Evolutionary conservation across 805 yeast species (phyloP).

Genomic region (Kuraishia floccosa): DNA sequence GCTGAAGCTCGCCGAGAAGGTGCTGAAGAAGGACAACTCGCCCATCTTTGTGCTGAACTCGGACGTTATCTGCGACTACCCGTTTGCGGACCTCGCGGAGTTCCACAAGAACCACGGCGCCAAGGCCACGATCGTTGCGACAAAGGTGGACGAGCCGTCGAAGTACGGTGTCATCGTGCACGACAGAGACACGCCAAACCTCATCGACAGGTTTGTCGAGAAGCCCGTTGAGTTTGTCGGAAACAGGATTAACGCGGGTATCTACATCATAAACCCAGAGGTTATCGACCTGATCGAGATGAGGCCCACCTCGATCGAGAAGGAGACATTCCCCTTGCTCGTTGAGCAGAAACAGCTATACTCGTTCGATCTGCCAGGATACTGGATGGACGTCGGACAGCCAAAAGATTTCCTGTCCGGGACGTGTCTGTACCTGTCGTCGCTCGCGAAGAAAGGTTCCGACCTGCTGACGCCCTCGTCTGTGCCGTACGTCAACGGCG

Average conservation of each 20-base stretch:
- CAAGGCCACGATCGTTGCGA: constrained; percentile 96
- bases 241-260: constrained; percentile 99
- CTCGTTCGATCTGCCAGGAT: constrained; percentile 97
- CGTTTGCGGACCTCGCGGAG: constrained; percentile 81
- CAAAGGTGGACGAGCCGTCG: constrained; percentile 99
- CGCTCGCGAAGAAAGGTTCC: constrained; percentile 74
- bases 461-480: constrained; percentile 45
- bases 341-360: constrained; percentile 82
- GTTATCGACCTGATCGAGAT: constrained; percentile 94
- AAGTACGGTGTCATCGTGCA: constrained; percentile 99
- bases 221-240: constrained; percentile 99
- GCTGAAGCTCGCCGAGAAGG: constrained; percentile 88
- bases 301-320: constrained; percentile 98
- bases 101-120: constrained; percentile 97
- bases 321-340: constrained; percentile 97
- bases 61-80: constrained; percentile 98
- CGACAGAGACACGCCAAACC: constrained; percentile 88
- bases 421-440: constrained; percentile 81
- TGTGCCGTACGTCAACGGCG: constrained; percentile 73
- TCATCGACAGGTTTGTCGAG: constrained; percentile 97
- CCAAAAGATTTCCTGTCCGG: constrained; percentile 99
- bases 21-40: constrained; percentile 85
- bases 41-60: constrained; percentile 98
- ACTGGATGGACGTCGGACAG: constrained; percentile 99
- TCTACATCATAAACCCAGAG: constrained; percentile 94